These are phyloP conservation scores for Spergularia azorica DNA, from an alignment of 179 eudicot species.

Conservation along the genomic window DNA sequence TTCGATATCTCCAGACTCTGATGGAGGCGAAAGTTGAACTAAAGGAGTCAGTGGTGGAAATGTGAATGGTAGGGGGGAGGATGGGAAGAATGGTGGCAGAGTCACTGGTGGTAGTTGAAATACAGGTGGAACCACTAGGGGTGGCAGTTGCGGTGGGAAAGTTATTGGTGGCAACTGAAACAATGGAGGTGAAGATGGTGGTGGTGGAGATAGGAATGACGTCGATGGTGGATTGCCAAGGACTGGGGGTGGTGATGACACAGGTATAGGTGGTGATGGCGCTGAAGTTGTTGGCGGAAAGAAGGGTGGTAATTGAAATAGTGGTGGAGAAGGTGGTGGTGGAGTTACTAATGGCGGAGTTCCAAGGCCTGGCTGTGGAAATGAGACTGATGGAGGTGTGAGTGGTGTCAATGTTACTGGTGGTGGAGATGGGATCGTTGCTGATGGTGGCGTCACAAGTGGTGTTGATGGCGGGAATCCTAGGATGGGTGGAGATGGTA, in stretches of 20 bases:
- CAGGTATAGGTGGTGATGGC: no score
- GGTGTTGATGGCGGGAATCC: neutral
- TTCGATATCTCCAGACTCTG: constrained; percentile 1
- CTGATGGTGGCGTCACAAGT: neutral
- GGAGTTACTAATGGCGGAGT: neutral
- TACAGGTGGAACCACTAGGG: constrained; percentile 10
- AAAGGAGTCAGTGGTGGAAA: constrained; percentile 17
- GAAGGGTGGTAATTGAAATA: constrained; percentile 8
- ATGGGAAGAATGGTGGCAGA: neutral
- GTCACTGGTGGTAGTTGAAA: constrained; percentile 22
- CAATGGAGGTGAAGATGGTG: constrained; percentile 23
- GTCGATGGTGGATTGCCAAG: neutral
- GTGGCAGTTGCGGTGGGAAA: constrained; percentile 22
- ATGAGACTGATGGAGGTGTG: neutral
- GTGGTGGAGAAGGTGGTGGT: constrained; percentile 13
- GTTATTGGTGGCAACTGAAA: constrained; percentile 18
- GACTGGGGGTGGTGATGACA: constrained; percentile 14
- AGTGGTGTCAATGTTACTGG: neutral
- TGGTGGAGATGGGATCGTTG: neutral
- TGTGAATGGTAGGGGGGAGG: neutral
- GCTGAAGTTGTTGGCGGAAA: constrained; percentile 10
- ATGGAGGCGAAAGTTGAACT: constrained; percentile 21
- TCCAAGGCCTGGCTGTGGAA: neutral
- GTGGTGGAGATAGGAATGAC: constrained; percentile 2
- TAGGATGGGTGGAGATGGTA: neutral